Conservation (phyloP, 2,329 filamentous ascomycete genomes). For the Alternaria rosae region DNA sequence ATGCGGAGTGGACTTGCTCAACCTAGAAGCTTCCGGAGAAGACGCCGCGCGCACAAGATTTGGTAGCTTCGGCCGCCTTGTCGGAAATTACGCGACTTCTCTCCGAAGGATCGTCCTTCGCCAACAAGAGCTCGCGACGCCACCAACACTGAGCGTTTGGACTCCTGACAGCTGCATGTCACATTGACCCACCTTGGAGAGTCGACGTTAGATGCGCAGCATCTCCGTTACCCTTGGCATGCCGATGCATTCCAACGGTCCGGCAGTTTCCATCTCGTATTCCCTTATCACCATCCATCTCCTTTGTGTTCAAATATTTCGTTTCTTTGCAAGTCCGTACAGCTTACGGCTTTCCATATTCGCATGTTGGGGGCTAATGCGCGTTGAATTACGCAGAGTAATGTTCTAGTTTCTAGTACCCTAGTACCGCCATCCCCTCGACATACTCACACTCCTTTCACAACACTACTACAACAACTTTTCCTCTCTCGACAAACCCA, state of each 20-base stretch:
- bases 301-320: slow-evolving; percentile 14
- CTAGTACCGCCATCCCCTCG: slow-evolving; percentile 34
- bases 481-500: background rate
- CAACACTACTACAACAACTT: background rate
- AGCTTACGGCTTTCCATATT: slow-evolving; percentile 13
- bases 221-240: background rate
- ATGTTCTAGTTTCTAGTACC: slow-evolving; percentile 44
- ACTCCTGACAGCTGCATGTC: slow-evolving; percentile 1
- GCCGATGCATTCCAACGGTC: slow-evolving; percentile 1
- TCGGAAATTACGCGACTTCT: slow-evolving; percentile 10
- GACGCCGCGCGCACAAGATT: slow-evolving; percentile 2
- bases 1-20: background rate
- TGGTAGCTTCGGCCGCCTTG: slow-evolving; percentile 5
- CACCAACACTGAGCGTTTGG: slow-evolving; percentile 11
- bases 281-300: background rate
- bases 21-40: background rate
- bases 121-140: slow-evolving; percentile 6
- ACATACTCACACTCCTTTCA: slow-evolving; percentile 23
- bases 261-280: background rate
- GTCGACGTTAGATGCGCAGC: background rate
- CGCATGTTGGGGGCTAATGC: slow-evolving; percentile 28
- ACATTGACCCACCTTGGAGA: background rate
- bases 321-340: slow-evolving; percentile 11
- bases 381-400: slow-evolving; percentile 39
- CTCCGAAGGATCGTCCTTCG: slow-evolving; percentile 8